Base-by-base conservation (phyloP, 371 early-diverging fungal genomes). In the Lichtheimia ramosa region DNA sequence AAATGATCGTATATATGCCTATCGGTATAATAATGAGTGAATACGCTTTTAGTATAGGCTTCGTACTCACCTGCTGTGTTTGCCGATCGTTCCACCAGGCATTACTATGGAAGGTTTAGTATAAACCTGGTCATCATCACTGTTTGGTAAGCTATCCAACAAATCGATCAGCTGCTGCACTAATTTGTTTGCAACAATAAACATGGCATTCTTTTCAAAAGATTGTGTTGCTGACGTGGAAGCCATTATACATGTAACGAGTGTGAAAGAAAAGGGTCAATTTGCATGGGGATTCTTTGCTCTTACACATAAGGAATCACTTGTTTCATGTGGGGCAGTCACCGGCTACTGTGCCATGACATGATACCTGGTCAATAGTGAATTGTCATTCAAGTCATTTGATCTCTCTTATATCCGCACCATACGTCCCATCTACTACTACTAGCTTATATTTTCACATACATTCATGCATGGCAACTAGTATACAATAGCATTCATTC, bases 51-150 rank as follows among this genome's bases (percentile, higher is more conserved):
- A n/a, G 21, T n/a, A 46, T 46, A 21, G 46, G 5, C 7, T 46
- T n/a, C 46, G 46, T 21, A 46, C 53, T 16, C 34, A 84, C 52
- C 86, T 79, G 16, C 84, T 80, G 59, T 89, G 89, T 63, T 89
- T 87, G 21, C 89, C 89, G 12, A 86, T 79, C 12, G 88, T 83
- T 48, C 86, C 82, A 5, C 77, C 74, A n/a, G 86, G 83, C 40
- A 85, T 79, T n/a, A 84, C 68, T 1, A 25, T 52, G 0, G 88
- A 87, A 5, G 66, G 66, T 12, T 63, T 64, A 0, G 80, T 79
- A 63, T 82, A 87, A 2, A 62, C 60, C 7, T 27, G n/a, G 39
- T 61, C 50, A 46, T 64, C 69, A 12, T 59, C 34, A 34, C 34
- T 27, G 27, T 7, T 34, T 34, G 34, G 59, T 23, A 66, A 18